Percentiles rank a stretch among this genome's conserved stretches.
These are phyloP conservation scores for Apiotrichum veenhuisii DNA, from an alignment of 1,284 basidiomycete genomes.

Conservation along the genomic window DNA sequence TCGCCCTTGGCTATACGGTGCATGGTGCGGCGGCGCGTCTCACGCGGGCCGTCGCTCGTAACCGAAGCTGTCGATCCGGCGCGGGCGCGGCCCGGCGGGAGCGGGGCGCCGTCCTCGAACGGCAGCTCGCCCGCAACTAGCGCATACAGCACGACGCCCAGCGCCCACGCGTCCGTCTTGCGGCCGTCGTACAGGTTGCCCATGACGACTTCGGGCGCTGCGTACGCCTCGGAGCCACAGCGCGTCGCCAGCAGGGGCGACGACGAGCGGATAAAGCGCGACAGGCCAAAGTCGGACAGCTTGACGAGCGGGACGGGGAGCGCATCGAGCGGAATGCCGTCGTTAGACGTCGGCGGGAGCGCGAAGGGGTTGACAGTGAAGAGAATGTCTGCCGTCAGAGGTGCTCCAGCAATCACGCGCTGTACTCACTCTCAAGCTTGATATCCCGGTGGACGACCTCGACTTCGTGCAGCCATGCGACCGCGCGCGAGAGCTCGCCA, in stretches of 20 bases:
- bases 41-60: conserved; percentile 4
- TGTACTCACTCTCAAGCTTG: conserved; percentile 81
- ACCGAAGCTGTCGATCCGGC: conserved; percentile 15
- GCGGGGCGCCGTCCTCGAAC: conserved; percentile 39
- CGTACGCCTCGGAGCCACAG: conserved; percentile 87
- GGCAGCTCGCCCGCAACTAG: conserved; percentile 60
- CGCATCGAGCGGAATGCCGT: conserved; percentile 45
- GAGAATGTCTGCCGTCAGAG: conserved; percentile 56
- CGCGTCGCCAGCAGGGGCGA: conserved; percentile 73
- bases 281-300: conserved; percentile 85
- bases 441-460: conserved; percentile 87
- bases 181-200: conserved; percentile 74
- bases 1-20: conserved; percentile 74
- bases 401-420: background rate
- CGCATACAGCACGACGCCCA: conserved; percentile 77
- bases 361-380: conserved; percentile 54
- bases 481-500: conserved; percentile 71
- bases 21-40: conserved; percentile 41
- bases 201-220: conserved; percentile 84
- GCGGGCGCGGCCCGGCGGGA: conserved; percentile 16
- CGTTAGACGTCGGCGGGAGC: conserved; percentile 36
- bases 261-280: conserved; percentile 72
- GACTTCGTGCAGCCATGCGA: conserved; percentile 85
- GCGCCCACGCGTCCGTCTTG: conserved; percentile 84
- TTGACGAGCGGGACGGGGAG: conserved; percentile 67